These are phyloP conservation scores for Aspergillus carbonarius DNA, from an alignment of 2,329 filamentous ascomycete species.

Conservation along the genomic window DNA sequence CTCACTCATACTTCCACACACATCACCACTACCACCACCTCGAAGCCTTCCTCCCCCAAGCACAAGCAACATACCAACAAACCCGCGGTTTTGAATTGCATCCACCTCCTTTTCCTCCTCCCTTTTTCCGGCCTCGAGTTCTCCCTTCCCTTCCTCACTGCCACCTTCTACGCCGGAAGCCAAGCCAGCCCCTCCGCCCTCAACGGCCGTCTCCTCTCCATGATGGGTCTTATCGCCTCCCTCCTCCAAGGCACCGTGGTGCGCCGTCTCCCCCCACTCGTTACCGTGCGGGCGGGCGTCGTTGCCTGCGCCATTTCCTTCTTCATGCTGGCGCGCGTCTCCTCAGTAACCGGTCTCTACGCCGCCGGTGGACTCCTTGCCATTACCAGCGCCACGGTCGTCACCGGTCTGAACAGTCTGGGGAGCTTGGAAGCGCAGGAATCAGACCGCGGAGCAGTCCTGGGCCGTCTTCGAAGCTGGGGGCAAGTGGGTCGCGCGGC, in stretches of 20 bases:
- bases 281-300: constrained; percentile 77
- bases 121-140: constrained; percentile 99
- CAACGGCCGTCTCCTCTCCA: constrained; percentile 83
- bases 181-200: constrained; percentile 59
- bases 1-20: constrained; percentile 22
- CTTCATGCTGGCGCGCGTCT: constrained; percentile 69
- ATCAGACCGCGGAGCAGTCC: constrained; percentile 77
- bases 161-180: constrained; percentile 79
- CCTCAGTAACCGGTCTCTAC: constrained; percentile 71
- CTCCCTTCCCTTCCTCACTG: constrained; percentile 95
- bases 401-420: constrained; percentile 87
- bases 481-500: constrained; percentile 86
- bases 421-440: constrained; percentile 84
- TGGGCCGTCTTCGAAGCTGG: constrained; percentile 76
- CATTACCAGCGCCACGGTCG: constrained; percentile 88
- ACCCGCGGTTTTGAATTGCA: constrained; percentile 75
- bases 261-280: constrained; percentile 75
- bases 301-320: constrained; percentile 76
- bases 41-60: constrained; percentile 8
- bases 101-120: constrained; percentile 87
- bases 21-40: background rate
- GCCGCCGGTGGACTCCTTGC: constrained; percentile 79
- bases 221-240: constrained; percentile 86
- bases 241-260: constrained; percentile 93
- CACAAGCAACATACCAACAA: constrained; percentile 68